These are phyloP conservation scores for Cordyceps cicadae DNA, from an alignment of 2,329 filamentous ascomycete species.

Conservation along the genomic window DNA sequence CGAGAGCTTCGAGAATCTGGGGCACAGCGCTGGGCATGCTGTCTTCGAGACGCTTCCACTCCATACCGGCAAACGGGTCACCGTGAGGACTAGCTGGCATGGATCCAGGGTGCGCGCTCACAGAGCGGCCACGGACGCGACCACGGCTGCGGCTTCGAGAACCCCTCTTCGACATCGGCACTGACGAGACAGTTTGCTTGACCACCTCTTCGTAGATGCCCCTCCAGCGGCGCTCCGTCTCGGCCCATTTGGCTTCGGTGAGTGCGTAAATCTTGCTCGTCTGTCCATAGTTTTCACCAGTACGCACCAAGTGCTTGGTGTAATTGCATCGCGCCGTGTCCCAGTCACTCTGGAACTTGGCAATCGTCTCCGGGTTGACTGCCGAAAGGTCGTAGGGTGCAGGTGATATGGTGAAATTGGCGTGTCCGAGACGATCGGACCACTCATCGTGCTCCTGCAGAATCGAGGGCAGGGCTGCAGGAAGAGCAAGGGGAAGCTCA, in stretches of 20 bases:
- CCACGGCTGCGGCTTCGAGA: constrained; percentile 33
- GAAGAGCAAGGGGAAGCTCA: constrained; percentile 34
- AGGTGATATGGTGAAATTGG: constrained; percentile 83
- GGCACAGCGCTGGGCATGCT: constrained; percentile 58
- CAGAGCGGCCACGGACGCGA: constrained; percentile 29
- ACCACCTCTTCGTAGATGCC: constrained; percentile 58
- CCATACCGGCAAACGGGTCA: constrained; percentile 33
- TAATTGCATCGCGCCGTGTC: constrained; percentile 76
- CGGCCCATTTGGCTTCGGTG: constrained; percentile 82
- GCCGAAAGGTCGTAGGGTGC: constrained; percentile 65
- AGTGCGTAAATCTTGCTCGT: constrained; percentile 83
- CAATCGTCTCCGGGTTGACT: constrained; percentile 49
- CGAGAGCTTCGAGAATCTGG: constrained; percentile 57
- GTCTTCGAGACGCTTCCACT: constrained; percentile 42
- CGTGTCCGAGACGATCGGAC: constrained; percentile 79
- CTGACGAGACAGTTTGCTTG: constrained; percentile 35
- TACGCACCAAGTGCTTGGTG: constrained; percentile 79
- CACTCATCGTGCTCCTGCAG: constrained; percentile 68
- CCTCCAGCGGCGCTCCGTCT: constrained; percentile 69
- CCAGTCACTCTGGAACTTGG: constrained; percentile 69
- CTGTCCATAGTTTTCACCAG: constrained; percentile 80
- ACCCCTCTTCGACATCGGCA: constrained; percentile 18
- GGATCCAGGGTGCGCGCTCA: constrained; percentile 34
- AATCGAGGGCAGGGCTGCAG: constrained; percentile 48
- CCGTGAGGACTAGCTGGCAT: constrained; percentile 26